Percentiles rank a stretch among this genome's conserved stretches.
Evolutionary conservation across 1,284 basidiomycete species (phyloP).

Genomic region (Ceratobasidium theobromae): DNA sequence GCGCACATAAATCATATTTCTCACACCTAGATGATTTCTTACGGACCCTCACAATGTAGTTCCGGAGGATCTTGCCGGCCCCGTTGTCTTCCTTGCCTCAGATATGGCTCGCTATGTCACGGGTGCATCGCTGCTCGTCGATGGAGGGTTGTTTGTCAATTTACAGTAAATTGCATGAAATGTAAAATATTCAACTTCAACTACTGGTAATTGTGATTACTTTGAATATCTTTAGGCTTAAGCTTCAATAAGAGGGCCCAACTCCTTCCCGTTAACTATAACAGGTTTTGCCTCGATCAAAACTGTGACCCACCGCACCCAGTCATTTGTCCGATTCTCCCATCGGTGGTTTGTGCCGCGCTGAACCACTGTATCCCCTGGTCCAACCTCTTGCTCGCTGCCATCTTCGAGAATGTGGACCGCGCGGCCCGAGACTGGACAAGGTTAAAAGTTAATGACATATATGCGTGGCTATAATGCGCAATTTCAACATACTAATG

Average conservation of each 20-base stretch:
- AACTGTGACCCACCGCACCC: constrained; percentile 58
- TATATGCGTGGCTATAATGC: neutral
- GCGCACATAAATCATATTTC: constrained; percentile 29
- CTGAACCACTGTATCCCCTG: constrained; percentile 60
- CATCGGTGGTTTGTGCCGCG: constrained; percentile 62
- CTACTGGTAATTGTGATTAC: constrained; percentile 46
- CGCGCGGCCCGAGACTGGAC: constrained; percentile 56
- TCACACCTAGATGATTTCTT: constrained; percentile 29
- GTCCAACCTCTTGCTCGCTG: constrained; percentile 54
- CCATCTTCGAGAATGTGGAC: constrained; percentile 60
- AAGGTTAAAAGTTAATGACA: neutral
- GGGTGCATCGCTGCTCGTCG: constrained; percentile 68
- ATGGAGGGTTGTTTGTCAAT: constrained; percentile 78
- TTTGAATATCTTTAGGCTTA: neutral
- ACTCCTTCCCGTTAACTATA: constrained; percentile 49
- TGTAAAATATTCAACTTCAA: neutral
- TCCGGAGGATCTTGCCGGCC: constrained; percentile 75
- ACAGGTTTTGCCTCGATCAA: constrained; percentile 58
- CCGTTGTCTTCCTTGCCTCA: constrained; percentile 73
- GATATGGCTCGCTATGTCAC: constrained; percentile 76
- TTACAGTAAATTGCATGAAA: constrained; percentile 56
- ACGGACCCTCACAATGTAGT: constrained; percentile 42
- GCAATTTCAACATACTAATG: constrained; percentile 48
- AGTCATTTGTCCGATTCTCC: constrained; percentile 56
- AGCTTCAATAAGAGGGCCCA: constrained; percentile 38